Conservation (phyloP, 345 rosid species). For the Euclidium syriacum region DNA sequence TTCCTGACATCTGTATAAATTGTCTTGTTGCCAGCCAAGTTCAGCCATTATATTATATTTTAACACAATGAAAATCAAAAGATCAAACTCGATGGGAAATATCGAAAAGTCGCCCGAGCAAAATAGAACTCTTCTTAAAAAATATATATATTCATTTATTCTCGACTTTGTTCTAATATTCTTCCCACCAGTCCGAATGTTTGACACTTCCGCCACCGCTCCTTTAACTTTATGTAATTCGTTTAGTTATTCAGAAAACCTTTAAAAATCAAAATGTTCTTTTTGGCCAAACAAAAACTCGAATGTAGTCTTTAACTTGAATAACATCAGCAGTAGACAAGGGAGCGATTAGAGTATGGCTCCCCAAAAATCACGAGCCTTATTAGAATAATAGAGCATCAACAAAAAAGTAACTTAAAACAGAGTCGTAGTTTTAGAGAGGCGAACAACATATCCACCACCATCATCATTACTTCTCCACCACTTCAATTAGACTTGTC, state of each 20-base stretch:
- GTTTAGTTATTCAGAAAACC: neutral
- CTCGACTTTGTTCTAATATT: no score
- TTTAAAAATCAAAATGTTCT: neutral
- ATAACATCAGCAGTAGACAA: slow-evolving; percentile 9
- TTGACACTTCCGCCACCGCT: neutral
- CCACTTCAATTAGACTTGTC: slow-evolving; percentile 76
- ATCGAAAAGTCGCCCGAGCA: no score
- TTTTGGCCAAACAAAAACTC: neutral
- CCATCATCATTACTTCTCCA: slow-evolving; percentile 35
- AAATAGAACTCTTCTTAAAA: no score
- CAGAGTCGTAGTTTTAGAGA: neutral
- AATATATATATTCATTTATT: no score
- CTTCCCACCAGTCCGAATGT: neutral
- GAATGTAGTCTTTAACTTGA: slow-evolving; percentile 2
- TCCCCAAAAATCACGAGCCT: slow-evolving; percentile 17
- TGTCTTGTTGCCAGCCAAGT: no score
- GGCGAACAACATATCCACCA: slow-evolving; percentile 8
- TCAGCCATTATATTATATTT: no score
- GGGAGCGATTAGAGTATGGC: slow-evolving; percentile 7
- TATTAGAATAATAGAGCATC: slow-evolving; percentile 3
- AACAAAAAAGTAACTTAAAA: neutral
- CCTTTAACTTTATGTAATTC: neutral
- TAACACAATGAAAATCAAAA: no score
- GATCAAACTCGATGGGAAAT: no score
- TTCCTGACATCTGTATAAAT: no score